Conservation (phyloP, 2,329 filamentous ascomycete species). For the Talaromyces marneffei region DNA sequence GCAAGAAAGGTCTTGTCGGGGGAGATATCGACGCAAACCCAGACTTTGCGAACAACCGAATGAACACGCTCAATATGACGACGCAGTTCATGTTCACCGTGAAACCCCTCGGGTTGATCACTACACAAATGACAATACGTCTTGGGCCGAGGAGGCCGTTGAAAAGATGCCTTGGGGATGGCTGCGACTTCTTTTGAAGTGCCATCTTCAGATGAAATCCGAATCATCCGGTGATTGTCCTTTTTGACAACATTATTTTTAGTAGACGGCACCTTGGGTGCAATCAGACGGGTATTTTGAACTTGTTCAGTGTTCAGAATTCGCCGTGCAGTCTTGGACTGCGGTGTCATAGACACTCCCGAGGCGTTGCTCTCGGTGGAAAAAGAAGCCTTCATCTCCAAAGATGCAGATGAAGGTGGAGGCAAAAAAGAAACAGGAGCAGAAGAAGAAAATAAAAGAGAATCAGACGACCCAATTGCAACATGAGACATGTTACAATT, state of each 20-base stretch:
- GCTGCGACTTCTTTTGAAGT: constrained; percentile 51
- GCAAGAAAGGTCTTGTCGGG: constrained; percentile 59
- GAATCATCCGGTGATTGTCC: constrained; percentile 43
- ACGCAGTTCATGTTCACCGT: constrained; percentile 76
- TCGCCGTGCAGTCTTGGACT: constrained; percentile 43
- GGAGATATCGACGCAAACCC: constrained; percentile 58
- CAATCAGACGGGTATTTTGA: constrained; percentile 41
- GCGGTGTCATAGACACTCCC: constrained; percentile 37
- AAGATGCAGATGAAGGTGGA: constrained; percentile 35
- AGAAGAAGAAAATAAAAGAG: constrained; percentile 32
- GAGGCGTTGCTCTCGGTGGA: constrained; percentile 45
- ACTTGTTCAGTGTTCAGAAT: constrained; percentile 42
- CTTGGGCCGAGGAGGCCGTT: constrained; percentile 56
- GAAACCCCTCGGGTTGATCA: constrained; percentile 70
- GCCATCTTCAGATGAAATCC: constrained; percentile 48
- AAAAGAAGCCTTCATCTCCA: constrained; percentile 48
- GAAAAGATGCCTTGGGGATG: constrained; percentile 51
- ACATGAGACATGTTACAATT: constrained; percentile 26
- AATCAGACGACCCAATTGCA: constrained; percentile 28
- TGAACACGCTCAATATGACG: constrained; percentile 67
- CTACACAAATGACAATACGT: constrained; percentile 65
- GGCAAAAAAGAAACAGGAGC: constrained; percentile 25
- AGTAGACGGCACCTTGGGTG: constrained; percentile 40
- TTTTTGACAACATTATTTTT: constrained; percentile 26
- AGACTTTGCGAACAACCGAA: constrained; percentile 52